These are phyloP conservation scores for Fusarium ambrosium DNA, from an alignment of 2,329 filamentous ascomycete genomes.

Conservation along the genomic window DNA sequence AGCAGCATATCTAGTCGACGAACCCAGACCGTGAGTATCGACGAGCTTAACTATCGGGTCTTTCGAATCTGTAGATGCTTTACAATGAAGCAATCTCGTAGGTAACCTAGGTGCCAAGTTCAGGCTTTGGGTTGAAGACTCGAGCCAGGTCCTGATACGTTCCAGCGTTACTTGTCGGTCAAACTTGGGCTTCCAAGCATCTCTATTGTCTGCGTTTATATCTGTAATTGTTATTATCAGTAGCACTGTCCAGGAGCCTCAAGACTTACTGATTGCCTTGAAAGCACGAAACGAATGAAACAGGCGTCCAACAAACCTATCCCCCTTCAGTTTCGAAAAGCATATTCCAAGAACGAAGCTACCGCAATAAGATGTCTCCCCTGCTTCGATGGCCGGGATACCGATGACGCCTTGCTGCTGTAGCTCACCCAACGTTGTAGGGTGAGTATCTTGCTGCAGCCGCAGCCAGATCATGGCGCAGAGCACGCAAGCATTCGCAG, in stretches of 20 bases:
- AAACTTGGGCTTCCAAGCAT: slow-evolving; percentile 20
- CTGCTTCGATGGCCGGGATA: slow-evolving; percentile 17
- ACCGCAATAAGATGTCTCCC: neutral
- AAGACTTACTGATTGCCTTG: slow-evolving; percentile 18
- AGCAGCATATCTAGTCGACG: slow-evolving; percentile 24
- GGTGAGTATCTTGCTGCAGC: slow-evolving; percentile 6
- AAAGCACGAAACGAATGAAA: slow-evolving; percentile 14
- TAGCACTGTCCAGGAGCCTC: accelerated
- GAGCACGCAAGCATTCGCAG: slow-evolving; percentile 22
- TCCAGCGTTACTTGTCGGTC: slow-evolving; percentile 27
- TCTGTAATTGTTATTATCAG: slow-evolving; percentile 2
- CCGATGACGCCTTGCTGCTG: slow-evolving; percentile 1
- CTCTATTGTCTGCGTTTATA: neutral
- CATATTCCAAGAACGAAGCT: slow-evolving; percentile 20
- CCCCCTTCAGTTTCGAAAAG: neutral
- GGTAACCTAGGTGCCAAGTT: slow-evolving; percentile 18
- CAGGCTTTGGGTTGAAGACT: neutral
- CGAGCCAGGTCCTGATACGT: slow-evolving; percentile 26
- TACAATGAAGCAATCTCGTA: slow-evolving; percentile 29
- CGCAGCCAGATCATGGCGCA: slow-evolving; percentile 34
- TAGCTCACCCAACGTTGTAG: neutral
- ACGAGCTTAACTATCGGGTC: slow-evolving; percentile 16
- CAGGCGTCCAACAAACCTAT: neutral
- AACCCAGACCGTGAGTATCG: neutral
- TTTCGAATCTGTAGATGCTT: neutral